Percentiles rank a stretch among this genome's conserved stretches.
Conservation (phyloP, 2,329 filamentous ascomycete genomes). For the Albophoma yamanashiensis region DNA sequence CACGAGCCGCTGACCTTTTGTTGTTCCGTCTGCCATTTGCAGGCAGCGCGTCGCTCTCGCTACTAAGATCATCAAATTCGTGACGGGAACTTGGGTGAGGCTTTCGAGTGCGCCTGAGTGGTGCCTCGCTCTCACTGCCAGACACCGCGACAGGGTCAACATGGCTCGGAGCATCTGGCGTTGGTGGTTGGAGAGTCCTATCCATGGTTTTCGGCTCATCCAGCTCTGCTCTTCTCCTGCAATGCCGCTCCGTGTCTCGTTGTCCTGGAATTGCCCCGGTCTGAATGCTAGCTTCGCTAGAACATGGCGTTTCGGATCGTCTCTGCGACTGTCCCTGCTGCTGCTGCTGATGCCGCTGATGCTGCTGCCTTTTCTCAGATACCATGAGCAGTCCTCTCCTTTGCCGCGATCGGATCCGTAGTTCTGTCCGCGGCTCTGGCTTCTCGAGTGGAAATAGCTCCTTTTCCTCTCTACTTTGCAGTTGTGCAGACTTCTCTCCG, state of each 20-base stretch:
- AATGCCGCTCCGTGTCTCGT: not conserved
- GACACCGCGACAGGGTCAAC: not conserved
- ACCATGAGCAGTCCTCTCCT: conserved; percentile 38
- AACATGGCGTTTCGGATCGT: not conserved
- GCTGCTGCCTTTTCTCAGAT: conserved; percentile 19
- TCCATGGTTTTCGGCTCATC: not conserved
- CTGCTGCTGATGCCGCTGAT: not conserved
- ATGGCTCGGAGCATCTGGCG: not conserved
- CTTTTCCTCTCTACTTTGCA: not conserved
- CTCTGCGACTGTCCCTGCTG: not conserved
- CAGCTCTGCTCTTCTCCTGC: not conserved
- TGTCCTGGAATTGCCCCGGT: not conserved
- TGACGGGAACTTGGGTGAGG: not conserved
- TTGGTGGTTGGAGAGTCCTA: not conserved
- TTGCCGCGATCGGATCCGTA: conserved; percentile 35
- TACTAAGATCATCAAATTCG: not conserved
- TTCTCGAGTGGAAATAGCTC: not conserved
- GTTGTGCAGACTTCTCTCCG: not conserved
- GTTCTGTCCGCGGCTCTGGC: conserved; percentile 27
- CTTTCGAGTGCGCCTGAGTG: not conserved
- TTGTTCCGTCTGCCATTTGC: not conserved
- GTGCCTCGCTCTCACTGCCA: not conserved
- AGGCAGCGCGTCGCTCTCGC: conserved; percentile 1
- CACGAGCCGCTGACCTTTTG: not conserved
- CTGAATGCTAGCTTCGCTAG: not conserved